Percentiles rank a stretch among this genome's conserved stretches.
Conservation (phyloP, 345 rosid genomes). For the Isatis tinctoria region DNA sequence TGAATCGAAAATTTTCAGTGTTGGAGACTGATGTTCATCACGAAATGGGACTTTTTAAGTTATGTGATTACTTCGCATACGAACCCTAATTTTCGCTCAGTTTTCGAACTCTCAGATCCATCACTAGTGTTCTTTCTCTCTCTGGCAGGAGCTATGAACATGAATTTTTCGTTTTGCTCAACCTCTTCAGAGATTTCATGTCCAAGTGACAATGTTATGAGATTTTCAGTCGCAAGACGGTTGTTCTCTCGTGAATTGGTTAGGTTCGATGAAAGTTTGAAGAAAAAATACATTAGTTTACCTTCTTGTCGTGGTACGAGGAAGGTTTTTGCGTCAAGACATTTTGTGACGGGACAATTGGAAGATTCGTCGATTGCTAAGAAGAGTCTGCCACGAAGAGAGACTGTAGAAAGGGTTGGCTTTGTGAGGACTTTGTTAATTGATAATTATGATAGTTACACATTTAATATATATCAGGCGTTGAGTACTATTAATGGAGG, state of each 20-base stretch:
- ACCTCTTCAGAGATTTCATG: conserved; percentile 39
- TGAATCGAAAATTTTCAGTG: neutral
- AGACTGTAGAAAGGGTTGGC: conserved; percentile 46
- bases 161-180: neutral
- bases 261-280: conserved; percentile 29
- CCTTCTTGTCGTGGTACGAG: conserved; percentile 24
- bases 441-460: conserved; percentile 95
- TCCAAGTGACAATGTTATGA: conserved; percentile 37
- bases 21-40: neutral
- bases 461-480: conserved; percentile 86
- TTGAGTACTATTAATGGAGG: conserved; percentile 83
- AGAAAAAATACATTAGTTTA: conserved; percentile 21
- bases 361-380: conserved; percentile 44
- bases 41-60: neutral
- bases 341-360: conserved; percentile 43
- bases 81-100: no score
- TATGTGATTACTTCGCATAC: neutral
- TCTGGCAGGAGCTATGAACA: no score
- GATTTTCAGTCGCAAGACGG: conserved; percentile 13
- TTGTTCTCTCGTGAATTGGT: conserved; percentile 29
- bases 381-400: conserved; percentile 39
- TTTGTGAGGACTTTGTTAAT: conserved; percentile 80
- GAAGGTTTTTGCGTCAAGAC: conserved; percentile 36
- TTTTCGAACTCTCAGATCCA: no score
- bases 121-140: no score